Base-by-base conservation (phyloP, 164 flowering plant genomes). In the Annona squamosa region DNA sequence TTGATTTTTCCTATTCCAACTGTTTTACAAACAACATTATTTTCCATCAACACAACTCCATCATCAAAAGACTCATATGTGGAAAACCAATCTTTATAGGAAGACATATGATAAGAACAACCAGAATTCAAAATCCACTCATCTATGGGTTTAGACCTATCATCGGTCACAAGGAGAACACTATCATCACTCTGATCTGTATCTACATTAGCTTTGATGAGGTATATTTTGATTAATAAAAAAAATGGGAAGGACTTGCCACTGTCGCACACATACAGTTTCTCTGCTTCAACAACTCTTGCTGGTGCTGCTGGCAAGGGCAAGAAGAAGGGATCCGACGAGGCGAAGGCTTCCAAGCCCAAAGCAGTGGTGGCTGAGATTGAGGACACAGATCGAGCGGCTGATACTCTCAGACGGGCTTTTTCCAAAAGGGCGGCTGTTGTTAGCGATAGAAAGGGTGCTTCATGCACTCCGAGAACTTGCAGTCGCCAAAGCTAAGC, bases 401-500 rank as follows among this genome's bases (percentile, higher is more conserved):
- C 84, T 46, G 3, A 89, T 17, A 83, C 86, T 77, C 79, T 90
- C 4, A 82, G 84, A 73, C 91, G 87, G 90, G 94, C 88, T 6
- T 89, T 90, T 85, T 88, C 88, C 9, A 91, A 44, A 70, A 89
- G 94, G 75, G 73, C 75, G 68, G 63, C 71, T 43, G 88, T 75
- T 61, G 74, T 59, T 62, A 70, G 62, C 17, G 84, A 71, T 45
- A 70, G 67, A n/a, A 90, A 79, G 87, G 97, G 88, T 89, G 46
- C 89, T 95, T 18, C 91, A 92, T 19, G 89, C 85, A 1, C 89
- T 95, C 48, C 81, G 98, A 64, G 98, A 91, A 62, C 86, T 95
- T 68, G 97, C 99, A 0, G 78, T 93, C 74, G 96, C 96, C 6
- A 95, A 89, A 80, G 73, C 86, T 47, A 93, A 91, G 88, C 76